phyloP scores from a whole-genome alignment of 176 grass and related monocot genomes.

The Poa annua region DNA sequence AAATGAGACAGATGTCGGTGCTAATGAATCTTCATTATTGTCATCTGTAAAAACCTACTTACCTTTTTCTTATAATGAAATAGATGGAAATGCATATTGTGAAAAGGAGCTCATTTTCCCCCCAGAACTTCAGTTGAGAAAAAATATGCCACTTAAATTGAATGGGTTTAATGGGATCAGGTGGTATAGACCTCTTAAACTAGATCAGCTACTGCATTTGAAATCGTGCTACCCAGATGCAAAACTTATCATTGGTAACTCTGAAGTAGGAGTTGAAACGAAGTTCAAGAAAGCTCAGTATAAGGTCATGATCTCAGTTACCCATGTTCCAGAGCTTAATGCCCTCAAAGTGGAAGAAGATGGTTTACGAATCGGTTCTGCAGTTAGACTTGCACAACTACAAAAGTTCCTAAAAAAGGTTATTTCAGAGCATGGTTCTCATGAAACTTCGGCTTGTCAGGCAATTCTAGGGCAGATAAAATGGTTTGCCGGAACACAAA shows the following conservation, averaged over 20 bases:
- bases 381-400: slow-evolving; percentile 75
- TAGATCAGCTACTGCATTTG: slow-evolving; percentile 72
- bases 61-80: slow-evolving; percentile 73
- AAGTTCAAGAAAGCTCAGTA: slow-evolving; percentile 90
- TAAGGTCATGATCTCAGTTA: slow-evolving; percentile 73
- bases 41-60: slow-evolving; percentile 50
- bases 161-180: slow-evolving; percentile 75
- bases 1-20: slow-evolving; percentile 34
- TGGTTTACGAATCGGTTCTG: slow-evolving; percentile 86
- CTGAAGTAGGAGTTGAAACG: slow-evolving; percentile 90
- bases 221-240: slow-evolving; percentile 78
- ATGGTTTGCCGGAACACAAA: slow-evolving; percentile 98
- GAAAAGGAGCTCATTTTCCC: slow-evolving; percentile 96
- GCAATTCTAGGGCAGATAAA: slow-evolving; percentile 88
- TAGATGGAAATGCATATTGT: slow-evolving; percentile 75
- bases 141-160: slow-evolving; percentile 62
- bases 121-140: slow-evolving; percentile 79
- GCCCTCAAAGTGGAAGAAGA: slow-evolving; percentile 64
- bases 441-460: slow-evolving; percentile 78
- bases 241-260: slow-evolving; percentile 88
- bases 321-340: slow-evolving; percentile 89
- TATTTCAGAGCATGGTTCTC: slow-evolving; percentile 41
- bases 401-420: slow-evolving; percentile 75
- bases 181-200: slow-evolving; percentile 88
- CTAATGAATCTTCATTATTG: slow-evolving; percentile 39